Base-by-base conservation (phyloP, 495 filamentous ascomycete species). In the Aspergillus sclerotiicarbonarius region DNA sequence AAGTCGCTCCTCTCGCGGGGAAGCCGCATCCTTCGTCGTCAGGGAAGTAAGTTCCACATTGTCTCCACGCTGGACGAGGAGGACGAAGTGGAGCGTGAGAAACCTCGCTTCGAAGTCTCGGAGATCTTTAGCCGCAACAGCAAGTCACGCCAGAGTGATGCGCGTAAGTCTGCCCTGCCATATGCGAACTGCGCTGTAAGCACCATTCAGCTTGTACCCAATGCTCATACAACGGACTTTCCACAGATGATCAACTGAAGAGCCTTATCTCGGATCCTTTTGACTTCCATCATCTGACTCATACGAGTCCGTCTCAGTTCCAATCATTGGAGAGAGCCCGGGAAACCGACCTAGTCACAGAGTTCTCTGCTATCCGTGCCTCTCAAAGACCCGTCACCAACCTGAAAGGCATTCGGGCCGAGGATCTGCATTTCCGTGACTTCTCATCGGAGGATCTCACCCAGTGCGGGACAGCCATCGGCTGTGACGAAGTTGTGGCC, bases 281-380 rank as follows among this genome's bases (percentile, higher is more conserved):
- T 71, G 88, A 92, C 70, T 96, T 96, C 64, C 90, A 92, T 62
- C 91, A 96, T 70, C 72, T 96, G 46, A 88, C 88, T 21, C 90
- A 95, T 67, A 90, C 87, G 15, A 82, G 82, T 37, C 84, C 81
- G 20, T 74, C 86, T 13, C 82, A 88, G 54, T 78, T 90, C 47
- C 77, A 85, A 13, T 75, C 77, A 12, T 62, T 90, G 31, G 79
- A 85, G 39, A 77, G 74, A 31, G 67, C 80, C 10, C 81, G 80
- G 37, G 78, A 84, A 51, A 76, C 79, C 51, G 83, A 92, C 31
- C 73, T 90, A 25, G 79, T 84, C 15, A 82, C 84, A 3, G 84
- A 89, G 62, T 88, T 87, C 67, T 85, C 83, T 39, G 81, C 84
- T 13, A 81, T 89, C 55, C 82, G 84, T 52, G 83, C 84, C 48